These are phyloP conservation scores for Candida golubevii DNA, from an alignment of 805 yeast species.

Conservation along the genomic window DNA sequence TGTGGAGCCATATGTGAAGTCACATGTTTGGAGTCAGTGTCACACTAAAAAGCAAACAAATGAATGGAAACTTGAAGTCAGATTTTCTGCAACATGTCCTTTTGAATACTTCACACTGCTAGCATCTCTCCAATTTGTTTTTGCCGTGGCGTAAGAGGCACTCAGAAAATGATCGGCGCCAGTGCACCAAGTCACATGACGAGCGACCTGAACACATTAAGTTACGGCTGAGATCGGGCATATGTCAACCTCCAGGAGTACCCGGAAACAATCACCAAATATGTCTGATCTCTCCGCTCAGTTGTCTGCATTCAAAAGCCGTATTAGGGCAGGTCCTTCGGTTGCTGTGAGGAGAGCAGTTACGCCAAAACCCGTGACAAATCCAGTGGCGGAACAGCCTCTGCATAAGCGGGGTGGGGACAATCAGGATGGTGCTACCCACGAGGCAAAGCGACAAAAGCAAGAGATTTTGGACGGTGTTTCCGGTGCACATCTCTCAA, in stretches of 20 bases:
- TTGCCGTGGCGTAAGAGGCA: too few relatives aligned
- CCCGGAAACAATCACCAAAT: constrained; percentile 7
- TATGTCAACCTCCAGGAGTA: constrained; percentile 13
- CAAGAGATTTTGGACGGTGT: constrained; percentile 24
- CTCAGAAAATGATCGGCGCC: not conserved
- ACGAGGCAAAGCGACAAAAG: constrained; percentile 34
- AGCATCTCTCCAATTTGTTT: too few relatives aligned
- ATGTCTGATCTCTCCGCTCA: constrained; percentile 40
- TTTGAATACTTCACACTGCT: too few relatives aligned
- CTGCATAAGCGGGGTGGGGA: constrained; percentile 16
- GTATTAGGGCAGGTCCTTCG: constrained; percentile 42
- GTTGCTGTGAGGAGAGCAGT: constrained; percentile 26
- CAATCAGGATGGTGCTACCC: constrained; percentile 11
- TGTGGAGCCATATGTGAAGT: too few relatives aligned
- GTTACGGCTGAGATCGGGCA: not conserved
- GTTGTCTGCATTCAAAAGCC: constrained; percentile 42
- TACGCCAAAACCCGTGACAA: constrained; percentile 21
- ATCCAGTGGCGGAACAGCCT: constrained; percentile 8
- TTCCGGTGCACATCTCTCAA: constrained; percentile 67
- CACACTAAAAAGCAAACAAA: too few relatives aligned
- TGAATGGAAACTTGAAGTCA: too few relatives aligned
- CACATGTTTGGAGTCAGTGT: too few relatives aligned
- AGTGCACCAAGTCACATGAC: not conserved
- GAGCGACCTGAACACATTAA: not conserved
- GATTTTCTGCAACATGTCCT: too few relatives aligned